Conservation (phyloP, 306 rosid species). For the Canavalia ensiformis region DNA sequence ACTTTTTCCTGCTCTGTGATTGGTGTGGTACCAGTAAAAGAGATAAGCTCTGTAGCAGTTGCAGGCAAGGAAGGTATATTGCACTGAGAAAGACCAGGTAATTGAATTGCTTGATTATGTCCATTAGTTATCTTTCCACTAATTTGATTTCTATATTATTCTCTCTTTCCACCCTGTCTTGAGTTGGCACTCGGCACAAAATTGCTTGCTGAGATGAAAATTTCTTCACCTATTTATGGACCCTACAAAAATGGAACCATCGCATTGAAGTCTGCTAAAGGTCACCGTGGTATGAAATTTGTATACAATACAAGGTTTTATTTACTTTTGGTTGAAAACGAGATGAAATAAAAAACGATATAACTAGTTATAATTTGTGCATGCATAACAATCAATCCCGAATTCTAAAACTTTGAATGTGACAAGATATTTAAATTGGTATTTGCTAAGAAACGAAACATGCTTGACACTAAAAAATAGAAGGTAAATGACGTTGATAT, state of each 20-base stretch:
- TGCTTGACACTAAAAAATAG: not conserved
- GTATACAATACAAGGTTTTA: not conserved
- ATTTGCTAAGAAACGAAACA: not conserved
- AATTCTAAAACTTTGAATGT: not conserved
- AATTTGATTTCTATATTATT: slow-evolving; percentile 19
- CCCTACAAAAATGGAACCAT: slow-evolving; percentile 31
- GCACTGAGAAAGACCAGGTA: slow-evolving; percentile 88
- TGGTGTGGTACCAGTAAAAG: slow-evolving; percentile 97
- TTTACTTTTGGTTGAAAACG: slow-evolving; percentile 5
- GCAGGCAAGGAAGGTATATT: slow-evolving; percentile 72
- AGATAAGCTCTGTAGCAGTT: slow-evolving; percentile 67
- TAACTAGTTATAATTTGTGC: not conserved
- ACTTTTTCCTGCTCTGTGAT: slow-evolving; percentile 59
- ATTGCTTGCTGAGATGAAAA: slow-evolving; percentile 63
- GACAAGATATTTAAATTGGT: slow-evolving; percentile 6
- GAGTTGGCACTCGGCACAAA: slow-evolving; percentile 76
- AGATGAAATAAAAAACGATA: slow-evolving; percentile 17
- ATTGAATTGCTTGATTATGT: slow-evolving; percentile 17
- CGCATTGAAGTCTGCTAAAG: slow-evolving; percentile 53
- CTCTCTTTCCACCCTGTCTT: slow-evolving; percentile 28
- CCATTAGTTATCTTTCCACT: not conserved
- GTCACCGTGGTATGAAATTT: slow-evolving; percentile 52
- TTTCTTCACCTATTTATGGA: slow-evolving; percentile 54
- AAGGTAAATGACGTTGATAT: too few relatives aligned
- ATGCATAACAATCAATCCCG: not conserved